These are phyloP conservation scores for Colletotrichum sp. DNA, from an alignment of 2,329 filamentous ascomycete genomes.

Conservation along the genomic window DNA sequence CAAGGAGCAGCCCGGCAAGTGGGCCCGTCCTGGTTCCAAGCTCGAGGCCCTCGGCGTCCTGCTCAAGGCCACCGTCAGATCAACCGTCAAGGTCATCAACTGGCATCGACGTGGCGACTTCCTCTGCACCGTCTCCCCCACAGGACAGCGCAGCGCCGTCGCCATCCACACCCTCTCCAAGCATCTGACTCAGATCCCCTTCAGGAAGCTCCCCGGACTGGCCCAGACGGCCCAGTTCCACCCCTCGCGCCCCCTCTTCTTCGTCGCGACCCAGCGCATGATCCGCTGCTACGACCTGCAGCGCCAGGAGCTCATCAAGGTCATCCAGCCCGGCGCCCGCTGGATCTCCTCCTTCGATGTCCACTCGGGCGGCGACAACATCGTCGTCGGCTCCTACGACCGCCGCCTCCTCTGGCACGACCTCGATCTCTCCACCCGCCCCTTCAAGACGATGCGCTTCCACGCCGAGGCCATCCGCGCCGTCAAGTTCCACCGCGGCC, in stretches of 20 bases:
- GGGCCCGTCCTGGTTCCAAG: constrained; percentile 77
- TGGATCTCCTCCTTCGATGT: constrained; percentile 95
- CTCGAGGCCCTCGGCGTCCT: constrained; percentile 81
- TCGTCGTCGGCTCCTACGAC: constrained; percentile 95
- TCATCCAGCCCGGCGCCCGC: constrained; percentile 88
- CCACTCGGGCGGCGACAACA: constrained; percentile 90
- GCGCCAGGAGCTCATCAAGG: constrained; percentile 89
- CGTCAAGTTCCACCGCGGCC: constrained; percentile 83
- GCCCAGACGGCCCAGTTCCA: constrained; percentile 94
- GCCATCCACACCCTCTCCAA: constrained; percentile 95
- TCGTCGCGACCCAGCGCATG: constrained; percentile 92
- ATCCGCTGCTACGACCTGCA: constrained; percentile 95
- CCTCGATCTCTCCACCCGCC: constrained; percentile 85
- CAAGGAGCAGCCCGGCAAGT: constrained; percentile 80
- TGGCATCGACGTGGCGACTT: constrained; percentile 97
- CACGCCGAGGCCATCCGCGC: constrained; percentile 90
- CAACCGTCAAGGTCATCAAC: constrained; percentile 83
- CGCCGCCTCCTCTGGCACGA: constrained; percentile 95
- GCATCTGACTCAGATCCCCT: constrained; percentile 93
- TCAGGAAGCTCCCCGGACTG: constrained; percentile 76
- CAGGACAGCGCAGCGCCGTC: constrained; percentile 78
- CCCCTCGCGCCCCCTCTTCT: constrained; percentile 89
- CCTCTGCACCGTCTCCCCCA: constrained; percentile 87
- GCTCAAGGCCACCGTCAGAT: constrained; percentile 79
- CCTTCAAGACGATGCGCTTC: constrained; percentile 97